phyloP scores from a whole-genome alignment of 169 alveolate species.

The Cryptosporidium sp. region DNA sequence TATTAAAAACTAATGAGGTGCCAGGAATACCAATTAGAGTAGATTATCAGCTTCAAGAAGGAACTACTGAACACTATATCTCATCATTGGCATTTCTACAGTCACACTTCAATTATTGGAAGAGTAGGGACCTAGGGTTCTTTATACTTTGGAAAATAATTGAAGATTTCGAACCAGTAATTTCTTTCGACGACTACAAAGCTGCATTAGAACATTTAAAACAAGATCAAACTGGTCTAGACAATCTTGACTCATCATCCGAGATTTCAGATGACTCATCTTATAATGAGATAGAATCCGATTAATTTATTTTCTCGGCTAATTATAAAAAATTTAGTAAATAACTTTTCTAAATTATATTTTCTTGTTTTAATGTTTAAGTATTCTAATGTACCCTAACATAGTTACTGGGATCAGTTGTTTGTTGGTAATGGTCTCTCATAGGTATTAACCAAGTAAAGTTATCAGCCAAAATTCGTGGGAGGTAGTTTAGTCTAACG shows the following conservation, averaged over 20 bases:
- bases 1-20: constrained; percentile 20
- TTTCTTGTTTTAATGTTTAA: background rate
- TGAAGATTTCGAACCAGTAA: constrained; percentile 66
- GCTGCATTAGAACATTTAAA: constrained; percentile 63
- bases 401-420: constrained; percentile 43
- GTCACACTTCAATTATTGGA: constrained; percentile 87
- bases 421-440: constrained; percentile 63
- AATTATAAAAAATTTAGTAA: constrained; percentile 8
- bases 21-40: constrained; percentile 77
- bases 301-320: background rate
- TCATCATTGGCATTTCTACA: constrained; percentile 86
- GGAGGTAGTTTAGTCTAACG: constrained; percentile 46
- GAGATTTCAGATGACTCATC: constrained; percentile 31
- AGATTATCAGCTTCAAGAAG: constrained; percentile 87
- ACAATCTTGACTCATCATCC: background rate
- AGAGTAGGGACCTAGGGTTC: constrained; percentile 84
- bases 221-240: constrained; percentile 52
- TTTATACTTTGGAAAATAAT: constrained; percentile 79
- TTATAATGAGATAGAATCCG: constrained; percentile 1
- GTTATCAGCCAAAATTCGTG: constrained; percentile 41
- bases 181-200: constrained; percentile 54
- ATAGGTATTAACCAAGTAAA: constrained; percentile 62
- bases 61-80: constrained; percentile 86
- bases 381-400: constrained; percentile 31
- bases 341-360: background rate